A percentile compares a stretch with the other conserved stretches of the same genome.
These are phyloP conservation scores for Fusarium sp. DNA, from an alignment of 2,329 filamentous ascomycete genomes.

Conservation along the genomic window DNA sequence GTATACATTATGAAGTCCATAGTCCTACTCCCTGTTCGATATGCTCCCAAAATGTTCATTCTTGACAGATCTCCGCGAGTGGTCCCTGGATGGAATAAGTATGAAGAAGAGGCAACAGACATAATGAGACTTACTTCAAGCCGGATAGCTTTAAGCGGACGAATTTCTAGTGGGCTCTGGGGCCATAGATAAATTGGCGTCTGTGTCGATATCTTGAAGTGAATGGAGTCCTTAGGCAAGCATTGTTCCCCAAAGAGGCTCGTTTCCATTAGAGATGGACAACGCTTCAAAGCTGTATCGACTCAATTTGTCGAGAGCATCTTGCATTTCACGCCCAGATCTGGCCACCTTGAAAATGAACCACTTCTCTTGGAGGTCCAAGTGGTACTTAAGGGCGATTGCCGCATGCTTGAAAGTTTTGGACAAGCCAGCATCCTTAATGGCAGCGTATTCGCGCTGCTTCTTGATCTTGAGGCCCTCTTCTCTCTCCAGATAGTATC, in stretches of 20 bases:
- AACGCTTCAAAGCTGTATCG: background rate
- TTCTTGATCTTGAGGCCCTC: constrained; percentile 7
- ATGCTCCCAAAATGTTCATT: background rate
- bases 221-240: background rate
- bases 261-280: background rate
- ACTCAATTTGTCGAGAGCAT: constrained; percentile 17
- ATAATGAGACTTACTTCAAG: background rate
- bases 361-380: background rate
- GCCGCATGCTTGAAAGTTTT: background rate
- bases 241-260: background rate
- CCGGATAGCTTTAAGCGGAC: background rate
- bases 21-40: background rate
- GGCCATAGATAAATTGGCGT: background rate
- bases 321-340: background rate
- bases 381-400: background rate
- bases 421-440: background rate
- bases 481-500: constrained; percentile 8
- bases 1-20: background rate
- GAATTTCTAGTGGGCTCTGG: background rate
- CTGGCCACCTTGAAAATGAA: background rate
- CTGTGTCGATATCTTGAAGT: background rate
- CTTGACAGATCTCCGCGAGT: background rate
- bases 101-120: background rate
- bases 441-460: background rate
- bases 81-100: background rate